Conservation (phyloP, 306 rosid genomes). For the Aeschynomene evenia region DNA sequence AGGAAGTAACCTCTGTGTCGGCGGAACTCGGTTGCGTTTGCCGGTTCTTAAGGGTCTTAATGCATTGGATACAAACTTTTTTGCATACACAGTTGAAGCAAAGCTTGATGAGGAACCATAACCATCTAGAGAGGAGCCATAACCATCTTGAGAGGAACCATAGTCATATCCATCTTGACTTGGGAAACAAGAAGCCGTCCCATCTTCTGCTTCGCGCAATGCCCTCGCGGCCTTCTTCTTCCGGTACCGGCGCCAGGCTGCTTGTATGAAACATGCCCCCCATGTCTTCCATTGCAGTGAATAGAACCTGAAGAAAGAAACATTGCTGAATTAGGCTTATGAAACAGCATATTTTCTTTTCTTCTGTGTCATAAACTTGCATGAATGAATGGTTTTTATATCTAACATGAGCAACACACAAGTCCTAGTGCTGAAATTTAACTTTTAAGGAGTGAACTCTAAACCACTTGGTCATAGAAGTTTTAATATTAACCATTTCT, state of each 20-base stretch:
- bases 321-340: not conserved
- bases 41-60: constrained; percentile 23
- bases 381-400: no score
- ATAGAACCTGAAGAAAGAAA: constrained; percentile 35
- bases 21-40: constrained; percentile 17
- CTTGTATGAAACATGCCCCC: constrained; percentile 76
- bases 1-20: constrained; percentile 23
- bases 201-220: constrained; percentile 46
- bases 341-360: not conserved
- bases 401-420: no score
- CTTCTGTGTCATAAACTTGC: not conserved
- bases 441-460: no score
- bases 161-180: constrained; percentile 27
- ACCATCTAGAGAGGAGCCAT: constrained; percentile 2
- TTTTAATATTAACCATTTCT: no score
- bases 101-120: constrained; percentile 33
- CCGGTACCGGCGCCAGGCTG: constrained; percentile 59
- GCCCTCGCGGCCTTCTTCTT: constrained; percentile 49
- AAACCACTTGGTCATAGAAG: no score
- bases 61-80: constrained; percentile 39
- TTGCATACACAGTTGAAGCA: constrained; percentile 30
- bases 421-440: no score
- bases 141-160: constrained; percentile 7
- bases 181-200: not conserved
- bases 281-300: constrained; percentile 76